Evolutionary conservation across 2,329 filamentous ascomycete genomes (phyloP).

Genomic region (Ophiocordyceps camponoti-leonardi): DNA sequence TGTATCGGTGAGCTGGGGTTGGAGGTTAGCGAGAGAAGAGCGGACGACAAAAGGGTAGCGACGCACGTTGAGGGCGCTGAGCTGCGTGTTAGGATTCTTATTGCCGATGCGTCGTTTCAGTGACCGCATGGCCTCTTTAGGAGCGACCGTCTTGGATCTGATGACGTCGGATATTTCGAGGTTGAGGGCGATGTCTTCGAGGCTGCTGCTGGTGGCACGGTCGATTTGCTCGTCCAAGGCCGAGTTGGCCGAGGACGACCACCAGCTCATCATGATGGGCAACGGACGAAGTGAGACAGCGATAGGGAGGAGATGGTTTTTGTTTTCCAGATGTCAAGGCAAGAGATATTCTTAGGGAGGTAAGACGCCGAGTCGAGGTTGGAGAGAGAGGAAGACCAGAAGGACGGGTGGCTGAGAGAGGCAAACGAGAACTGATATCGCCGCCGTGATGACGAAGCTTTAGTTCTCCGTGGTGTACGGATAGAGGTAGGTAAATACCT

Average conservation of each 20-base stretch:
- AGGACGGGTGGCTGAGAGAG: background rate
- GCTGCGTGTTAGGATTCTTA: conserved; percentile 93
- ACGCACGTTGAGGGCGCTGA: conserved; percentile 77
- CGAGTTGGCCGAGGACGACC: conserved; percentile 81
- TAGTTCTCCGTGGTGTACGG: no score
- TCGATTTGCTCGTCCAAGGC: conserved; percentile 96
- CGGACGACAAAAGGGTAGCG: no score
- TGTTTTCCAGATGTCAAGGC: background rate
- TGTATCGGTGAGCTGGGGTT: conserved; percentile 71
- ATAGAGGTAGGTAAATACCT: no score
- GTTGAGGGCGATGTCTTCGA: conserved; percentile 96
- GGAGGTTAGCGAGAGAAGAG: background rate
- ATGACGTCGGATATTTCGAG: conserved; percentile 97
- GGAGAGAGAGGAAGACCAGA: background rate
- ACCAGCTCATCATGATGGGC: conserved; percentile 65
- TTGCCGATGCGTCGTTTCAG: conserved; percentile 88
- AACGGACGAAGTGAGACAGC: conserved; percentile 1
- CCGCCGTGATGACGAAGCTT: no score
- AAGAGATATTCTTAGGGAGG: background rate
- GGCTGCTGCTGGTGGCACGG: conserved; percentile 80
- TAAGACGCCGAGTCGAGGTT: background rate
- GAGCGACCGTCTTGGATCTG: conserved; percentile 90
- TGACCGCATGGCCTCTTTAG: conserved; percentile 95
- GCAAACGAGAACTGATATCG: no score
- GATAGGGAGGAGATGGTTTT: background rate